These are phyloP conservation scores for Calonectria naviculata DNA, from an alignment of 2,329 filamentous ascomycete species.

Conservation along the genomic window DNA sequence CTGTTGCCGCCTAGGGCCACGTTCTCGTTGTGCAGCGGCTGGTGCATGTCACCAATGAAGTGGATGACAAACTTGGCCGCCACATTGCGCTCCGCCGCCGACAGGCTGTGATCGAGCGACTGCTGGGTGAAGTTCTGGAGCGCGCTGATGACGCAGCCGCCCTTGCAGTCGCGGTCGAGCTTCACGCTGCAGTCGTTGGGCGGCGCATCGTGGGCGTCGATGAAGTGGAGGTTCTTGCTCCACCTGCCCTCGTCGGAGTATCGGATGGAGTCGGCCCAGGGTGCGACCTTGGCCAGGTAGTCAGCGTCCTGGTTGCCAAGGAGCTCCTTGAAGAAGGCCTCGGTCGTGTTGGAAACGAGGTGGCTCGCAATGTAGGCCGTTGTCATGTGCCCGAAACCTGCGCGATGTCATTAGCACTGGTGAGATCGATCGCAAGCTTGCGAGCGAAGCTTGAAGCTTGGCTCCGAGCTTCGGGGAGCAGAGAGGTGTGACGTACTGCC, in stretches of 20 bases:
- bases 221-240: constrained; percentile 74
- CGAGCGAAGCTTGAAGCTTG: not conserved
- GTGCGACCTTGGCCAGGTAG: constrained; percentile 72
- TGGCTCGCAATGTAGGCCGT: constrained; percentile 72
- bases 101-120: constrained; percentile 58
- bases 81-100: constrained; percentile 60
- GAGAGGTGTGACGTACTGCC: constrained; percentile 50
- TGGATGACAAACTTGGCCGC: constrained; percentile 76
- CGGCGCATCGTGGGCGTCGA: constrained; percentile 74
- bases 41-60: constrained; percentile 78
- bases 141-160: constrained; percentile 71
- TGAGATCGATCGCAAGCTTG: constrained; percentile 2
- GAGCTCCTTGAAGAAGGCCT: constrained; percentile 66
- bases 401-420: constrained; percentile 16
- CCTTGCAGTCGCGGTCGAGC: constrained; percentile 70
- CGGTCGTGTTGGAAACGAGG: constrained; percentile 68
- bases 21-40: constrained; percentile 75
- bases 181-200: constrained; percentile 68
- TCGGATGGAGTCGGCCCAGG: constrained; percentile 75
- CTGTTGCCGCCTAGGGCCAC: constrained; percentile 75
- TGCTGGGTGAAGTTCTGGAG: constrained; percentile 71
- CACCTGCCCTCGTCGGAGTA: constrained; percentile 73
- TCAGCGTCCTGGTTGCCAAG: constrained; percentile 64
- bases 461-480: not conserved
- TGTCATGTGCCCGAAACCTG: constrained; percentile 73